Evolutionary conservation across 2,329 filamentous ascomycete species (phyloP), one percentile per base, ranked within the genome.

Genomic region (Aspergillus sp.): DNA sequence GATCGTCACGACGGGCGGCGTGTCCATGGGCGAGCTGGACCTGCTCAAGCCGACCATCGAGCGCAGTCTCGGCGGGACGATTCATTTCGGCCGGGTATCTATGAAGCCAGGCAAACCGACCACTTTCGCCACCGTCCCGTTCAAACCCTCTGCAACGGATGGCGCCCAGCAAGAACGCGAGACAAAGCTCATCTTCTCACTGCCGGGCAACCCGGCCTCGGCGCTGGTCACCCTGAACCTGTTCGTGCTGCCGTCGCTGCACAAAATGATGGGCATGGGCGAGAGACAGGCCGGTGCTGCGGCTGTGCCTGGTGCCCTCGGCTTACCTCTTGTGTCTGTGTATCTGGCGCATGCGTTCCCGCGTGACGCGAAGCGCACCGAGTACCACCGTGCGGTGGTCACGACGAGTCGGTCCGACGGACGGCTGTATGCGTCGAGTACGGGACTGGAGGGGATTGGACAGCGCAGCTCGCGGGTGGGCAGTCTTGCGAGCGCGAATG

Each of bases 21-120:
- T 97, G 17, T 96, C 90, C 9, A 99, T 99, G 94, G 94, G 94
- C 52, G 94, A 99, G 74, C 84, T 97, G 2, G 94, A 99, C 71
- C 86, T 99, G 6, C 83, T 99, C 17, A 99, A 99, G 70, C 93
- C 94, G 0, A 97, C 93, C 0, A 89, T 99, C 63, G 94, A 97
- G 76, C 87, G 93, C 40, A 81, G 86, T 1, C 82, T 99, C 1
- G 91, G 91, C 52, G 94, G 94, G 6, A 94, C 87, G 0, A 96
- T 99, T 60, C 94, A 97, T 72, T 99, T 99, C 63, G 94, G 94
- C 20, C 88, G 94, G 3, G 94, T 99, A 2, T 84, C 88, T 50
- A 97, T 99, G 94, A 99, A 99, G 76, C 94, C 94, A 0, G 94
- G 94, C 4, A 99, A 97, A 73, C 94, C 94, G 2, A 97, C 92